These are phyloP conservation scores for Cylindrodendrum hubeiense DNA, from an alignment of 2,329 filamentous ascomycete genomes.

Conservation along the genomic window DNA sequence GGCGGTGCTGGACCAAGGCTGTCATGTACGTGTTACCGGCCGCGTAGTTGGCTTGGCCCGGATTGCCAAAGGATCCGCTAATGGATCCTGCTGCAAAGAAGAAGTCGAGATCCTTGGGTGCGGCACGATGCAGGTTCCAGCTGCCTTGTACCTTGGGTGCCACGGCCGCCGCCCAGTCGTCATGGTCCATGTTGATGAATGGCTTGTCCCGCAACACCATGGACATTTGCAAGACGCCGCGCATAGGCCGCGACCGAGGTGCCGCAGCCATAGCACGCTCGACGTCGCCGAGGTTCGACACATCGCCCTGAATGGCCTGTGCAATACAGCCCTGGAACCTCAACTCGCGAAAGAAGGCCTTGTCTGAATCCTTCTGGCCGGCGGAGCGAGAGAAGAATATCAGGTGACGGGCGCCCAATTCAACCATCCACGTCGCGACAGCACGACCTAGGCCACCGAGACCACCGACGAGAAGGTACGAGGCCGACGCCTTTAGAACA, in stretches of 20 bases:
- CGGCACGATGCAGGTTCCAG: conserved; percentile 52
- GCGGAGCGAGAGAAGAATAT: conserved; percentile 28
- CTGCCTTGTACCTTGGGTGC: conserved; percentile 52
- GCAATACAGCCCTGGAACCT: conserved; percentile 42
- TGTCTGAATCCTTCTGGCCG: conserved; percentile 14
- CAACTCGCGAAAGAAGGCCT: conserved; percentile 48
- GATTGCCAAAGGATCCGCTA: conserved; percentile 52
- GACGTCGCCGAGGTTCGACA: conserved; percentile 46
- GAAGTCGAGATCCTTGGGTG: conserved; percentile 50
- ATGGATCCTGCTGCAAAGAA: conserved; percentile 52
- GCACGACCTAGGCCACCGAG: conserved; percentile 33
- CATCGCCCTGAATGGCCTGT: conserved; percentile 48
- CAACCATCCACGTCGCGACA: conserved; percentile 24
- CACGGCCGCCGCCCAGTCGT: conserved; percentile 45
- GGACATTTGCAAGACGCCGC: conserved; percentile 55
- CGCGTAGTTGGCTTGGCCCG: conserved; percentile 56
- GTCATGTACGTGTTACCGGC: conserved; percentile 57
- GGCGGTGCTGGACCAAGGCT: conserved; percentile 55
- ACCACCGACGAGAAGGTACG: conserved; percentile 44
- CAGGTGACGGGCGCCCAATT: conserved; percentile 24
- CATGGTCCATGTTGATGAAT: conserved; percentile 50
- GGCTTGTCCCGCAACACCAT: conserved; percentile 49
- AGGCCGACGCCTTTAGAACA: conserved; percentile 40
- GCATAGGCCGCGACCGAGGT: too few relatives aligned
- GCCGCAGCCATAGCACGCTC: conserved; percentile 31